Base-by-base conservation (phyloP, 805 yeast genomes). In the Yamadazyma tumulicola region DNA sequence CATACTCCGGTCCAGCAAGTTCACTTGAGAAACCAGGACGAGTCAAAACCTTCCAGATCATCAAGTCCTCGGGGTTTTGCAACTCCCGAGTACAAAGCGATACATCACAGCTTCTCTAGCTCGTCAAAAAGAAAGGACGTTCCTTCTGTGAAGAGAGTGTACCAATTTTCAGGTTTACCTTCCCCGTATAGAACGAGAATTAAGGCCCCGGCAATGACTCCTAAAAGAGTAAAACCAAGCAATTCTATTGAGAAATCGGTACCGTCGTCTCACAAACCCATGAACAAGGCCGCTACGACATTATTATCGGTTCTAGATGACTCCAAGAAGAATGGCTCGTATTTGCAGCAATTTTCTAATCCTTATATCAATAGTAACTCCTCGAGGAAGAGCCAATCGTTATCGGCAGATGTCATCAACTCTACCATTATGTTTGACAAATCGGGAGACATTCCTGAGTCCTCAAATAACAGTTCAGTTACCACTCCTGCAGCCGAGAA, bases 101-200 rank as follows among this genome's bases (percentile, higher is more conserved):
- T 48, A 2, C 63, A 62, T 36, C 69, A 63, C 35, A 52, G 37
- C 22, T 26, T 38, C n/a, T 21, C 38, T 3, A 39, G 38, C 21
- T 35, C 38, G n/a, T 8, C 26, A 6, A 30, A 26, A 14, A 27
- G 19, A 13, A 34, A 25, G 30, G 51, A 46, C 19, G 43, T 52
- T 21, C 59, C 64, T 6, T 56, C 72, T 4, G 54, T 63, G 6
- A 66, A 62, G 43, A 43, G 74, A 39, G 72, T 67, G 8, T 66
- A 66, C 45, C 72, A 64, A 34, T 67, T 67, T 36, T 61, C 70
- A 1, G 74, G 72, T 1, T 47, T 67, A 21, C 72, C 72, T 4
- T 64, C 71, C 3, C 72, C 72, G 2, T 67, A 65, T 45, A 47
- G 60, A 39, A 66, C 72, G 2, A 55, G 67, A 40, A 66, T 43